A percentile compares a stretch with the other conserved stretches of the same genome.
These are phyloP conservation scores for Daldinia grandis DNA, from an alignment of 495 filamentous ascomycete genomes.

Conservation along the genomic window DNA sequence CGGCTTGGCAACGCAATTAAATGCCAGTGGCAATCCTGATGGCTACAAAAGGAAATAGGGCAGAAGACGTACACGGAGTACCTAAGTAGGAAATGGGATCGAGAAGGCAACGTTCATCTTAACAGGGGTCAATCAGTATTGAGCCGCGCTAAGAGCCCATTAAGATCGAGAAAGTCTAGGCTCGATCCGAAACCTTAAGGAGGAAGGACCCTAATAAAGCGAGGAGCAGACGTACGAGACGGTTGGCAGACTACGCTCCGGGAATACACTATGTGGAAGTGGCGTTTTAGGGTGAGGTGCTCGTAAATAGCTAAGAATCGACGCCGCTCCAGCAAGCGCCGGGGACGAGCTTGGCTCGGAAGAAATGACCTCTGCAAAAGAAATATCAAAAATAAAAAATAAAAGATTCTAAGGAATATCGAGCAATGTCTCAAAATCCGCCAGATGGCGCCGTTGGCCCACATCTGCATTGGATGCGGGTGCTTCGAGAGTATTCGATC, in stretches of 20 bases:
- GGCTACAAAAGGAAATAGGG: not conserved
- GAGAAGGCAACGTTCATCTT: constrained; percentile 14
- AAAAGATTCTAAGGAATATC: constrained; percentile 19
- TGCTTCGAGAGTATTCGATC: constrained; percentile 11
- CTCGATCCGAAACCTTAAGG: constrained; percentile 33
- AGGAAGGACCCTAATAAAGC: constrained; percentile 19
- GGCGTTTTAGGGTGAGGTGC: constrained; percentile 26
- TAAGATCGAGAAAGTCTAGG: constrained; percentile 31
- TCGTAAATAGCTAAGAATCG: constrained; percentile 12
- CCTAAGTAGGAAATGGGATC: not conserved
- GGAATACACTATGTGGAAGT: constrained; percentile 31
- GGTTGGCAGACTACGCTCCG: constrained; percentile 2
- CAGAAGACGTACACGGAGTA: not conserved
- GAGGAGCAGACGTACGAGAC: constrained; percentile 14
- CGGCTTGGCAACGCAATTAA: constrained; percentile 8
- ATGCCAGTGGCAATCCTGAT: constrained; percentile 13
- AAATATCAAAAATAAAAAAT: too few relatives aligned
- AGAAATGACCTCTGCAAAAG: constrained; percentile 21
- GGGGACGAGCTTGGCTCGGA: constrained; percentile 19
- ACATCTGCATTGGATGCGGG: constrained; percentile 20
- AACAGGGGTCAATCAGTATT: constrained; percentile 18
- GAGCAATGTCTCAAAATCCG: constrained; percentile 32
- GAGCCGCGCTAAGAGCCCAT: constrained; percentile 34
- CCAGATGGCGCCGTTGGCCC: constrained; percentile 16
- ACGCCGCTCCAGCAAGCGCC: constrained; percentile 24